Percentiles rank a stretch among this genome's conserved stretches.
phyloP scores from a whole-genome alignment of 2,329 filamentous ascomycete species.

The Colletotrichum sp. region DNA sequence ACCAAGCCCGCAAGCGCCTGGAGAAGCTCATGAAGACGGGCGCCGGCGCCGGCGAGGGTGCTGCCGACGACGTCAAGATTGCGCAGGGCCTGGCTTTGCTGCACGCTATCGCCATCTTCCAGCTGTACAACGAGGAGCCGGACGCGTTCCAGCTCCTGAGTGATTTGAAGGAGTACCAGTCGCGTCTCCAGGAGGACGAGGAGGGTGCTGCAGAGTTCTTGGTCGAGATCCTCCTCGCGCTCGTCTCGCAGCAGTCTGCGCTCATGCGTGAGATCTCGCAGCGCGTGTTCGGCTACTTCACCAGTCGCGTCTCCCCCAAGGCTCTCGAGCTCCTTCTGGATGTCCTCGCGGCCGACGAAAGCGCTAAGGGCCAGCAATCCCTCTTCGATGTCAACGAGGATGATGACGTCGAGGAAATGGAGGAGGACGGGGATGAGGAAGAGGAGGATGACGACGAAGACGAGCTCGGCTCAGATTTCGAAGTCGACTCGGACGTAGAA shows the following conservation, averaged over 20 bases:
- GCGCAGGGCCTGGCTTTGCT: constrained; percentile 77
- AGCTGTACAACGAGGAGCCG: constrained; percentile 87
- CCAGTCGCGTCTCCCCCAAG: constrained; percentile 72
- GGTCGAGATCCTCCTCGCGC: constrained; percentile 88
- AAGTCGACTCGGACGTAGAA: constrained; percentile 56
- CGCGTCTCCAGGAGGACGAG: constrained; percentile 64
- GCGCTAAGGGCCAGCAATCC: constrained; percentile 80
- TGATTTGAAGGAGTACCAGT: constrained; percentile 79
- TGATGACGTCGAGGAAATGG: constrained; percentile 41
- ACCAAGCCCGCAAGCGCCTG: constrained; percentile 57
- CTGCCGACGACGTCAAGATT: constrained; percentile 40
- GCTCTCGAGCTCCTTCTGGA: constrained; percentile 71
- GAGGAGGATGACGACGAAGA: constrained; percentile 41
- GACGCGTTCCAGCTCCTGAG: constrained; percentile 84
- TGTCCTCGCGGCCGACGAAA: constrained; percentile 81
- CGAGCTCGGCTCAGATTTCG: constrained; percentile 47
- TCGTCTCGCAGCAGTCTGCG: constrained; percentile 84
- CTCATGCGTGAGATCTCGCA: constrained; percentile 86
- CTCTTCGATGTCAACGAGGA: constrained; percentile 73
- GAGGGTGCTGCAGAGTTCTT: constrained; percentile 70
- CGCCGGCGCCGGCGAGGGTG: constrained; percentile 27
- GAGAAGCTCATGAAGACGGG: constrained; percentile 53
- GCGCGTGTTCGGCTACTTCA: constrained; percentile 86
- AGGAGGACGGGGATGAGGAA: constrained; percentile 41
- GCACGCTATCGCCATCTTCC: constrained; percentile 83